Evolutionary conservation across 2,329 filamentous ascomycete species (phyloP), one percentile per base, ranked within the genome.

Genomic region (Ophiostoma novo-ulmi): DNA sequence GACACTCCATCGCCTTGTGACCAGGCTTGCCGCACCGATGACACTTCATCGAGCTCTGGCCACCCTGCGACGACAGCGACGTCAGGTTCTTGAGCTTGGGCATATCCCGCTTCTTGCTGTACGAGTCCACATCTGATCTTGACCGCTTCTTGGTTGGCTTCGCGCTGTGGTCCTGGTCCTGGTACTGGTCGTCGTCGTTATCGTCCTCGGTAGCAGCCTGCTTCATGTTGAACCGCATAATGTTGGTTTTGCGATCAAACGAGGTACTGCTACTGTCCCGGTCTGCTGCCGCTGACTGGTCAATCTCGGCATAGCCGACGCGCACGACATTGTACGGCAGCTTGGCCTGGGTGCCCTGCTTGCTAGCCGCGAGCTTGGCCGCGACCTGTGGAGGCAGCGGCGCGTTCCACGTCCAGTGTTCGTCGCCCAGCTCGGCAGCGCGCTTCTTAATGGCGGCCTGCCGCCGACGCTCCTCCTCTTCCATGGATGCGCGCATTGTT

Each of bases 401-500:
- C 69, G 87, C 84, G 72, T 87, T 88, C 70, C 94, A 80, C 22
- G 91, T 89, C 91, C 91, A 94, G 77, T 89, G 88, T 22, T 89
- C 90, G 78, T 94, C 91, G 69, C 89, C 88, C 63, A 86, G 80
- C 73, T 87, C 84, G 22, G 85, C 84, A 10, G 87, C 87, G 72
- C 88, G 87, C 75, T 85, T 85, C 72, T 89, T 86, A 14, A 92
- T 77, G 55, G 87, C 83, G 72, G 85, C 83, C 76, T 87, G 84
- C 10, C 87, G 85, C 75, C 88, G 89, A 68, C 84, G 83, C 78
- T 93, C 90, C 76, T 91, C 89, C 44, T 87, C 85, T 6, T 87
- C 86, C 17, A 91, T 78, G 1, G 89, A 89, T 3, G 86, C 87
- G 76, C 88, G 83, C 64, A 92, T 83, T 1, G 87, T 84, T 63